Percentiles rank a stretch among this genome's conserved stretches.
These are phyloP conservation scores for Wickerhamiella parazyma DNA, from an alignment of 805 yeast species.

Conservation along the genomic window DNA sequence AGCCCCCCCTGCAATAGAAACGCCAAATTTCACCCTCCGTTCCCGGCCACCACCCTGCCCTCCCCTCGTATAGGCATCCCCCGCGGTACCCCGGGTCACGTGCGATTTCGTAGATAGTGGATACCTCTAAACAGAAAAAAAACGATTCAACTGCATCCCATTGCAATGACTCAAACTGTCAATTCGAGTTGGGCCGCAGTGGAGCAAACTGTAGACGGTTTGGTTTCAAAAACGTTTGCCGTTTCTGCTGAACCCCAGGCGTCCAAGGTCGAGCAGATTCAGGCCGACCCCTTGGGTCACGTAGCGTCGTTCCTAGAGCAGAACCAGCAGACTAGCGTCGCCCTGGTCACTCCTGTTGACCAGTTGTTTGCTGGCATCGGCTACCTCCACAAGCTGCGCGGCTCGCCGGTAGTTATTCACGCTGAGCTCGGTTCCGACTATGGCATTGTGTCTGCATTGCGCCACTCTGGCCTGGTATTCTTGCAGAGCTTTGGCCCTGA, in stretches of 20 bases:
- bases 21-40: no score
- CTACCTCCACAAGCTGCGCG: constrained; percentile 12
- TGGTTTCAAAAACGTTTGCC: constrained; percentile 2
- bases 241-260: background rate
- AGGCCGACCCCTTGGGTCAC: constrained; percentile 10
- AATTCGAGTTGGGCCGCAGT: constrained; percentile 1
- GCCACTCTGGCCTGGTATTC: constrained; percentile 52
- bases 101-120: background rate
- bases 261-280: background rate
- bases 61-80: no score
- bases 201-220: constrained; percentile 1
- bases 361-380: constrained; percentile 17
- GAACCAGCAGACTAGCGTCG: constrained; percentile 10
- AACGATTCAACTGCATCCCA: no score
- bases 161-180: constrained; percentile 1
- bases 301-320: constrained; percentile 3
- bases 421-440: constrained; percentile 37
- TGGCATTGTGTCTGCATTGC: constrained; percentile 53
- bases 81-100: background rate
- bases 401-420: constrained; percentile 17
- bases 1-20: no score
- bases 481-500: constrained; percentile 50
- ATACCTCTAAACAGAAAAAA: background rate
- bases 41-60: no score
- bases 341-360: constrained; percentile 13